Evolutionary conservation across 192 early-diverging fungal genomes (phyloP), one percentile per base, ranked within the genome.

Genomic region (Lunasporangiospora selenospora): DNA sequence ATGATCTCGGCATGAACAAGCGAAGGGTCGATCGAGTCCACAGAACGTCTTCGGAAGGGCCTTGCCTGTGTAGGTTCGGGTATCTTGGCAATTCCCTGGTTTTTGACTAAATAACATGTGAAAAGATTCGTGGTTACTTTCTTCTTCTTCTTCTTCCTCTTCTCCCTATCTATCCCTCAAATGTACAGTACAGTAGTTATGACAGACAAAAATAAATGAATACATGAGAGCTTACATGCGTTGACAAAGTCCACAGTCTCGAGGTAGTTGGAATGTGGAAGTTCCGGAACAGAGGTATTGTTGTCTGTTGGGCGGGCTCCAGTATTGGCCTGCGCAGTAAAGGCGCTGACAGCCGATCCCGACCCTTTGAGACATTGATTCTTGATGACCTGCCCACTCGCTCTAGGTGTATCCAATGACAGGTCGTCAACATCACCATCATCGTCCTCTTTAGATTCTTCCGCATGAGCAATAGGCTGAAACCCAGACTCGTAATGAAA

Each of bases 171-270:
- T n/a, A n/a, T n/a, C n/a, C n/a, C n/a, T n/a, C n/a, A n/a, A n/a
- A n/a, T n/a, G n/a, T n/a, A n/a, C n/a, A n/a, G n/a, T n/a, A n/a
- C n/a, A n/a, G n/a, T n/a, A n/a, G n/a, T n/a, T n/a, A n/a, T n/a
- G n/a, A n/a, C n/a, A n/a, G n/a, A n/a, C n/a, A n/a, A n/a, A n/a
- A n/a, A n/a, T n/a, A n/a, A n/a, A n/a, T n/a, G n/a, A n/a, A n/a
- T n/a, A n/a, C n/a, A n/a, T n/a, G n/a, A n/a, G n/a, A n/a, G 8
- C 69, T 46, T 73, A 73, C 69, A 73, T 58, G 69, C 69, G 16
- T 73, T 73, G 32, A 73, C 61, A 73, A 73, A 73, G 48, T 73
- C 69, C 21, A 73, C 55, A 46, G 69, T 63, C 33, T 73, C 69
- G 19, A 73, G 36, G 21, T 73, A 73, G 37, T 73, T 73, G 49